Conservation (phyloP, 768 basidiomycete species). For the Lactarius deliciosus region DNA sequence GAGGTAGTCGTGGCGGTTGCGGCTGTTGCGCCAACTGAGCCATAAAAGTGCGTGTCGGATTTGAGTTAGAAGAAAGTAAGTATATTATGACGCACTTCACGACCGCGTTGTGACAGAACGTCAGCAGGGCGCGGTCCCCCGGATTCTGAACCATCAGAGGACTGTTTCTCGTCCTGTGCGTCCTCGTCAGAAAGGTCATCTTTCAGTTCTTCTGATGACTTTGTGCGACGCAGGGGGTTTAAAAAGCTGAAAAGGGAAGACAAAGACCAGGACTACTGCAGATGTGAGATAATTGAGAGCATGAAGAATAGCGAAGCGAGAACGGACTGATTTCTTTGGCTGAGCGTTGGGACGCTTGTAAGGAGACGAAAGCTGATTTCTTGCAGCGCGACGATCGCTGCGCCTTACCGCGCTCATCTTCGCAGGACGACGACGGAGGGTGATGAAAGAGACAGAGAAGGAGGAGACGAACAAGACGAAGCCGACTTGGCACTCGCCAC, state of each 20-base stretch:
- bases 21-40: slow-evolving; percentile 15
- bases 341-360: slow-evolving; percentile 47
- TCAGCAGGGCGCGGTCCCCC: slow-evolving; percentile 14
- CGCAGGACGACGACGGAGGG: background rate
- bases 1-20: slow-evolving; percentile 6
- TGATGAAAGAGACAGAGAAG: background rate
- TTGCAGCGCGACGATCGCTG: slow-evolving; percentile 34
- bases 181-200: slow-evolving; percentile 24
- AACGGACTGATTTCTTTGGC: slow-evolving; percentile 51
- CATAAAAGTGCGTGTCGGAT: background rate
- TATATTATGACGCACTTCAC: slow-evolving; percentile 20
- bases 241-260: slow-evolving; percentile 50
- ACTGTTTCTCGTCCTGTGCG: slow-evolving; percentile 18
- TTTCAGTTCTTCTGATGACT: slow-evolving; percentile 22
- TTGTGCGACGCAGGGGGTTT: slow-evolving; percentile 45
- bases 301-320: slow-evolving; percentile 16
- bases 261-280: slow-evolving; percentile 50
- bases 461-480: slow-evolving; percentile 7
- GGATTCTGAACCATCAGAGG: slow-evolving; percentile 10
- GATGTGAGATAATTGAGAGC: slow-evolving; percentile 28
- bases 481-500: slow-evolving; percentile 14
- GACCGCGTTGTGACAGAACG: slow-evolving; percentile 30
- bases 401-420: slow-evolving; percentile 60
- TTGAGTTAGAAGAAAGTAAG: background rate
- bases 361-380: slow-evolving; percentile 45